Evolutionary conservation across 129 eudicot species (phyloP).

Genomic region (Flaveria linearis): DNA sequence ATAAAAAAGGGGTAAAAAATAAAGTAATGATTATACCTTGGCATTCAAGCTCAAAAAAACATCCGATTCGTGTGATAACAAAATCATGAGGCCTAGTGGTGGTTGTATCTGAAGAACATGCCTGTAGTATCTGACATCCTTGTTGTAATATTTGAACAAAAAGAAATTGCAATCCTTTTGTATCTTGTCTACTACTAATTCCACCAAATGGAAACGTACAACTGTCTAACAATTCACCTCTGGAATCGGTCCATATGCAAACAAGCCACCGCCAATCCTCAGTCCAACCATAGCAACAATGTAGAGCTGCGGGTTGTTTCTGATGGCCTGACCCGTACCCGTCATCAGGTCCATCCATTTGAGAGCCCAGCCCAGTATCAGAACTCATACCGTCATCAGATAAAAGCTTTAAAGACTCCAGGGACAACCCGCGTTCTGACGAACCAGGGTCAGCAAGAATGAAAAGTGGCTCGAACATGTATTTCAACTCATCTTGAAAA

Average conservation of each 20-base stretch:
- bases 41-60: conserved; percentile 93
- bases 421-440: conserved; percentile 66
- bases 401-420: conserved; percentile 64
- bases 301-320: conserved; percentile 71
- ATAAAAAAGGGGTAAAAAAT: not conserved
- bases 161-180: conserved; percentile 91
- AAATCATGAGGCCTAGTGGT: conserved; percentile 81
- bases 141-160: conserved; percentile 94
- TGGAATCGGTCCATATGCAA: conserved; percentile 94
- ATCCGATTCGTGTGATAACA: conserved; percentile 85
- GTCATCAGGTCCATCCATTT: conserved; percentile 68
- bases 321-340: conserved; percentile 66
- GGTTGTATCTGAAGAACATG: conserved; percentile 68
- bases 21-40: conserved; percentile 58
- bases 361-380: conserved; percentile 65
- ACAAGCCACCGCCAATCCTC: conserved; percentile 99
- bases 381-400: conserved; percentile 77
- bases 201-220: conserved; percentile 96
- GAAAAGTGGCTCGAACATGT: conserved; percentile 94
- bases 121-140: conserved; percentile 96
- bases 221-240: conserved; percentile 95
- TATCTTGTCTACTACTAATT: conserved; percentile 94
- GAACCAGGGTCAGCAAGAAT: conserved; percentile 96
- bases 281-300: conserved; percentile 99
- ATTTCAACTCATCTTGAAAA: conserved; percentile 68